A percentile compares a stretch with the other conserved stretches of the same genome.
Conservation (phyloP, 371 early-diverging fungal genomes). For the Circinella minor region DNA sequence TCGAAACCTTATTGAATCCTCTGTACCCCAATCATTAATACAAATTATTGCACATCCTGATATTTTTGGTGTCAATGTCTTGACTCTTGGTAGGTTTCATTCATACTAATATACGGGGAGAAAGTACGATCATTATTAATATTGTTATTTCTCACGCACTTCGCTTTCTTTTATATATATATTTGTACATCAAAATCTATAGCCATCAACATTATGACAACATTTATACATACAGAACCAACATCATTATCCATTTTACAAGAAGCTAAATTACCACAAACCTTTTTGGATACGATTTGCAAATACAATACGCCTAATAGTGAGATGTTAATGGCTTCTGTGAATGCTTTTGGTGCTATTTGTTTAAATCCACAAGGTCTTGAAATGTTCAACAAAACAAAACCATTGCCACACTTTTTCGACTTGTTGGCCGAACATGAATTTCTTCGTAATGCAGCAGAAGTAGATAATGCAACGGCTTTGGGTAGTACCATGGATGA, state of each 20-base stretch:
- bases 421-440: slow-evolving; percentile 77
- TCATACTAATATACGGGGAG: no score
- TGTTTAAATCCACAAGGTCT: slow-evolving; percentile 90
- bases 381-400: slow-evolving; percentile 76
- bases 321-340: slow-evolving; percentile 80
- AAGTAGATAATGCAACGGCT: slow-evolving; percentile 79
- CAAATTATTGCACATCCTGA: slow-evolving; percentile 72
- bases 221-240: slow-evolving; percentile 97
- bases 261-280: slow-evolving; percentile 86
- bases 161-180: no score
- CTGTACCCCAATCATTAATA: slow-evolving; percentile 80
- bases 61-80: slow-evolving; percentile 77
- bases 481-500: slow-evolving; percentile 94
- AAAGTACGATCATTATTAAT: no score
- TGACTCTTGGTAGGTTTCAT: slow-evolving; percentile 64
- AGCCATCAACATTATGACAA: slow-evolving; percentile 92
- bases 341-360: slow-evolving; percentile 95
- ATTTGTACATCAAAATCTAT: not conserved
- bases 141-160: no score
- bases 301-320: slow-evolving; percentile 71
- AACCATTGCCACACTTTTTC: slow-evolving; percentile 78
- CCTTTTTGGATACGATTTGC: slow-evolving; percentile 74
- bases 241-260: slow-evolving; percentile 91
- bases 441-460: slow-evolving; percentile 77
- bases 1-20: slow-evolving; percentile 91